A percentile compares a stretch with the other conserved stretches of the same genome.
Evolutionary conservation across 2,329 filamentous ascomycete species (phyloP).

Genomic region (Trichoderma aggressivum): DNA sequence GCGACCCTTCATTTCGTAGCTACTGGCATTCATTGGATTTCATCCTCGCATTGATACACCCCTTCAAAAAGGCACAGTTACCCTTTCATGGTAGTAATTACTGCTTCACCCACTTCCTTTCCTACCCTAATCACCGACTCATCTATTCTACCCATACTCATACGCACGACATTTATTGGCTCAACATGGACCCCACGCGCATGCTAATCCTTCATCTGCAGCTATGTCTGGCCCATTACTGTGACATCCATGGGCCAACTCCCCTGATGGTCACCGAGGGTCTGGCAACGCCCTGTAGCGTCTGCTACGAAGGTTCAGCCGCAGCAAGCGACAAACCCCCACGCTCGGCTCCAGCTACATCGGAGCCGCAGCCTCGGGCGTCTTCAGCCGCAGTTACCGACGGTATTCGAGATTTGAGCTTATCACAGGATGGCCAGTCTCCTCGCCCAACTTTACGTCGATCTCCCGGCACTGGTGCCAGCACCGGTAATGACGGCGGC

Average conservation of each 20-base stretch:
- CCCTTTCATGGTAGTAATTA: not conserved
- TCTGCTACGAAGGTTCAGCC: slow-evolving; percentile 50
- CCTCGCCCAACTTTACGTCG: slow-evolving; percentile 43
- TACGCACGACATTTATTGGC: not conserved
- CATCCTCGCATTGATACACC: not conserved
- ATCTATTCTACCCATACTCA: not conserved
- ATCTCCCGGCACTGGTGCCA: slow-evolving; percentile 33
- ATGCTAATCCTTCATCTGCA: slow-evolving; percentile 43
- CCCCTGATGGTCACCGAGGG: slow-evolving; percentile 69
- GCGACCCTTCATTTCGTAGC: not conserved
- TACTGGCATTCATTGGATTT: not conserved
- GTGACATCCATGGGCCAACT: slow-evolving; percentile 66
- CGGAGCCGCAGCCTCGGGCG: slow-evolving; percentile 32
- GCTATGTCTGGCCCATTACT: slow-evolving; percentile 68
- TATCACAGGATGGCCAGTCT: slow-evolving; percentile 43
- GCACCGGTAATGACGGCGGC: slow-evolving; percentile 30
- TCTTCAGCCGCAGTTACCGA: slow-evolving; percentile 43
- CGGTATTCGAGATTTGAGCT: slow-evolving; percentile 46
- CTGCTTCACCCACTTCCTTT: not conserved
- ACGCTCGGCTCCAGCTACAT: slow-evolving; percentile 39
- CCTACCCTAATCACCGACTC: not conserved
- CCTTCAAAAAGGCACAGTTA: not conserved
- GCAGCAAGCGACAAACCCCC: slow-evolving; percentile 33
- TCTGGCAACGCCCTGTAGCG: slow-evolving; percentile 56
- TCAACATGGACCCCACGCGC: slow-evolving; percentile 30